A percentile compares a stretch with the other conserved stretches of the same genome.
These are phyloP conservation scores for Fusarium algeriense DNA, from an alignment of 2,329 filamentous ascomycete species.

Conservation along the genomic window DNA sequence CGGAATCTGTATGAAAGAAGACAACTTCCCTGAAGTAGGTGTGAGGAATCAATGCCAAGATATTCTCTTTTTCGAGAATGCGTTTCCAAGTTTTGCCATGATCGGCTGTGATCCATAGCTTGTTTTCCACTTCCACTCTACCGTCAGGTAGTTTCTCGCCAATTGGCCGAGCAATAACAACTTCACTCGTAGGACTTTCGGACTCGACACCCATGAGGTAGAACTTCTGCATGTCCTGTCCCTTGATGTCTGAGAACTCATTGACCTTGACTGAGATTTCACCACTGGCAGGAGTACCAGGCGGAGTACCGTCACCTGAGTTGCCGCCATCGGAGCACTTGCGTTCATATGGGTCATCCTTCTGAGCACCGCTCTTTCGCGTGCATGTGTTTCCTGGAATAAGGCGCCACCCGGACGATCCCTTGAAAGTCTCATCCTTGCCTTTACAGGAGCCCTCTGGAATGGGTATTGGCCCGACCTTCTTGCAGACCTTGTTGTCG, in stretches of 20 bases:
- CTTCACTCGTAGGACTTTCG: slow-evolving; percentile 77
- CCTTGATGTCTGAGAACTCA: slow-evolving; percentile 69
- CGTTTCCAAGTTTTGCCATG: slow-evolving; percentile 89
- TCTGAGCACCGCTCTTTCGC: slow-evolving; percentile 69
- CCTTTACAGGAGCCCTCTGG: slow-evolving; percentile 80
- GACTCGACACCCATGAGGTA: slow-evolving; percentile 84
- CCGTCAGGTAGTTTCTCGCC: slow-evolving; percentile 49
- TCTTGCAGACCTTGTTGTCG: slow-evolving; percentile 77
- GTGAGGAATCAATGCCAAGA: slow-evolving; percentile 81
- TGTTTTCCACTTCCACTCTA: slow-evolving; percentile 58
- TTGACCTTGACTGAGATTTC: slow-evolving; percentile 72
- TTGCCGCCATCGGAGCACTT: slow-evolving; percentile 75
- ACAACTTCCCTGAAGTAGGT: slow-evolving; percentile 85
- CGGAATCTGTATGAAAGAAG: slow-evolving; percentile 81
- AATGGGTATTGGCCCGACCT: slow-evolving; percentile 69
- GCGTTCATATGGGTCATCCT: slow-evolving; percentile 79
- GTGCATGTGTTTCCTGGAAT: slow-evolving; percentile 87
- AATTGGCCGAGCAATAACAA: slow-evolving; percentile 67
- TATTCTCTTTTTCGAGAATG: slow-evolving; percentile 76
- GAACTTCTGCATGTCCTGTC: slow-evolving; percentile 65
- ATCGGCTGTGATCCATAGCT: slow-evolving; percentile 81
- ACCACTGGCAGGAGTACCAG: slow-evolving; percentile 70
- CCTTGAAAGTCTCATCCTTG: slow-evolving; percentile 79
- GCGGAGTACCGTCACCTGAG: slow-evolving; percentile 49
- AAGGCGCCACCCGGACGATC: slow-evolving; percentile 89